Base-by-base conservation (phyloP, 2,329 filamentous ascomycete genomes). In the Penicillium oxalicum region DNA sequence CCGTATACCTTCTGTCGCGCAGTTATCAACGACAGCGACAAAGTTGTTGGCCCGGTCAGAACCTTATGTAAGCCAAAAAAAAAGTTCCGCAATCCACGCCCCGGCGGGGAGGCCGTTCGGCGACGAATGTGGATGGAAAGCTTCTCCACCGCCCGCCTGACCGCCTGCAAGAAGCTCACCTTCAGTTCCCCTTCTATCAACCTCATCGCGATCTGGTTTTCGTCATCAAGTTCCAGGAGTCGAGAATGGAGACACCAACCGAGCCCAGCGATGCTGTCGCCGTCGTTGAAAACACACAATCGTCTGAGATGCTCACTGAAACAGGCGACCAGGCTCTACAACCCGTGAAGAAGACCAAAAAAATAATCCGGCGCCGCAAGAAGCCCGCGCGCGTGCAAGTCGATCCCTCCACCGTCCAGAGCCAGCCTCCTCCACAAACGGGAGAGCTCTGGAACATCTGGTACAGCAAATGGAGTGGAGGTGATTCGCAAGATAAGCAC, bases 391-490 rank as follows among this genome's bases (percentile, higher is more conserved):
- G 91, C 50, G 86, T 87, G 0, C 93, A 98, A 73, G 85, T 96
- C 62, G 93, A 98, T 64, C 83, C 90, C 1, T 83, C 86, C 36
- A 84, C 84, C 38, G 80, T 95, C 71, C 88, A 86, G 60, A 85
- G 85, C 32, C 89, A 95, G 61, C 86, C 88, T 4, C 89, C 91
- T 12, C 87, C 88, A 1, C 91, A 97, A 63, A 97, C 91, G 0
- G 93, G 93, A 45, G 95, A 88, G 0, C 89, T 91, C 50, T 98
- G 93, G 78, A 98, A 98, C 71, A 94, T 95, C 63, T 96, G 91
- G 91, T 95, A 96, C 74, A 96, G 95, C 75, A 97, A 96, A 72
- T 97, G 91, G 91, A 87, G 85, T 0, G 93, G 93, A 57, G 93
- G 93, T 63, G 93, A 98, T 70, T 82, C 90, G 52, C 91, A 97